A percentile compares a stretch with the other conserved stretches of the same genome.
Evolutionary conservation across 208 protist genomes (phyloP).

Genomic region (Naegleria gruberi): DNA sequence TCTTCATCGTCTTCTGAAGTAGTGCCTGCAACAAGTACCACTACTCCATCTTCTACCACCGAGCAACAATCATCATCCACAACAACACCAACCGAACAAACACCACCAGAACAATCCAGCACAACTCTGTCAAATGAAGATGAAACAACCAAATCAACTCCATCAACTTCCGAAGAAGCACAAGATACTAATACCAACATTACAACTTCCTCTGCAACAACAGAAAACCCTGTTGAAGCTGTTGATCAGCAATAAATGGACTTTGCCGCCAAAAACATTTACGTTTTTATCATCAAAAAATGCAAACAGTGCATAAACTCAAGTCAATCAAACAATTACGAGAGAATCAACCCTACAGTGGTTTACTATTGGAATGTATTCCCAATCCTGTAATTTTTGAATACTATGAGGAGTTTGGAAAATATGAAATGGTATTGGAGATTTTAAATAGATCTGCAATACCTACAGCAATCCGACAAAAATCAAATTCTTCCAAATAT

Average conservation of each 20-base stretch:
- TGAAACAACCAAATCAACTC: neutral
- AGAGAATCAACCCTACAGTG: neutral
- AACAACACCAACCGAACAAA: neutral
- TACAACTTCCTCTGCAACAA: neutral
- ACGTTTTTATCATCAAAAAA: neutral
- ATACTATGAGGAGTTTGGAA: neutral
- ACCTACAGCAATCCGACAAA: neutral
- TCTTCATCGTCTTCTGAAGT: no score
- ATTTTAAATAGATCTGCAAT: neutral
- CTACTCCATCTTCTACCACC: neutral
- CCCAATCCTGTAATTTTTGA: neutral
- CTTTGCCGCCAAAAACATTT: neutral
- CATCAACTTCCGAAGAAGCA: neutral
- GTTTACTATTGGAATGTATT: neutral
- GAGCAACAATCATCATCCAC: neutral
- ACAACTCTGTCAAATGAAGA: neutral
- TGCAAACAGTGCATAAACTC: neutral
- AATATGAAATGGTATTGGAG: neutral
- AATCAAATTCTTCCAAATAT: neutral
- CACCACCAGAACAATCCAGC: neutral
- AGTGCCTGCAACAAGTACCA: neutral
- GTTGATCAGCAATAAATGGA: neutral
- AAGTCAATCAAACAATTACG: neutral
- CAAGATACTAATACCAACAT: neutral
- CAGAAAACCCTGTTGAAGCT: neutral